Evolutionary conservation across 306 rosid species (phyloP), one percentile per base, ranked within the genome.

Genomic region (Argentina anserina): DNA sequence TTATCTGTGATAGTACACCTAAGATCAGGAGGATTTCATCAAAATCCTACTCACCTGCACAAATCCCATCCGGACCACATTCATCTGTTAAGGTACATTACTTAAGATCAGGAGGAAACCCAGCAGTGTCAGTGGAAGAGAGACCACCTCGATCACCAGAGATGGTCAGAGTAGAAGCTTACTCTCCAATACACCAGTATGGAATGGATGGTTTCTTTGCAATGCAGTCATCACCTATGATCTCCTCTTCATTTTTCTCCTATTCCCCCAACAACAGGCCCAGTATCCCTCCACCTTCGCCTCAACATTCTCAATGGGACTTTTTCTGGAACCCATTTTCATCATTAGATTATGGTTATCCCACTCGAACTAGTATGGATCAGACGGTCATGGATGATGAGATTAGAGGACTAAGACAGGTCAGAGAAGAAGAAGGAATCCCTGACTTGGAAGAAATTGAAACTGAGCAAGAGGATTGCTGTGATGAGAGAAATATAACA

Each of bases 271-370:
- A 80, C 63, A 80, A 79, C 33, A 80, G 88, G 47, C 79, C 86
- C 20, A 80, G 12, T 69, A 81, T 91, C 53, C 93, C 93, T 81
- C 93, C 97, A 14, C 81, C 92, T 75, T 87, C 91, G 21, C 96
- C 96, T 47, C 92, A 77, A 72, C 74, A 74, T 69, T 85, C 96
- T 34, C 99, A 88, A 20, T 94, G 99, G 99, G 96, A 94, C 80
- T 90, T 83, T 76, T 90, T 89, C 61, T 94, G 99, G 97, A 90
- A 94, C 62, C 99, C 97, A 0, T 94, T 94, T 88, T 80, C 90
- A 34, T 87, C 99, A 20, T 53, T 91, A 62, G 97, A 91, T 79
- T 75, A 88, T 59, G 89, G 88, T 55, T 91, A 89, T 82, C 92
- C 95, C 63, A 83, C 81, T 39, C 60, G 39, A 59, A 78, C 67